Evolutionary conservation across 768 basidiomycete species (phyloP), one percentile per base, ranked within the genome.

Genomic region (Lentinula raphanica): DNA sequence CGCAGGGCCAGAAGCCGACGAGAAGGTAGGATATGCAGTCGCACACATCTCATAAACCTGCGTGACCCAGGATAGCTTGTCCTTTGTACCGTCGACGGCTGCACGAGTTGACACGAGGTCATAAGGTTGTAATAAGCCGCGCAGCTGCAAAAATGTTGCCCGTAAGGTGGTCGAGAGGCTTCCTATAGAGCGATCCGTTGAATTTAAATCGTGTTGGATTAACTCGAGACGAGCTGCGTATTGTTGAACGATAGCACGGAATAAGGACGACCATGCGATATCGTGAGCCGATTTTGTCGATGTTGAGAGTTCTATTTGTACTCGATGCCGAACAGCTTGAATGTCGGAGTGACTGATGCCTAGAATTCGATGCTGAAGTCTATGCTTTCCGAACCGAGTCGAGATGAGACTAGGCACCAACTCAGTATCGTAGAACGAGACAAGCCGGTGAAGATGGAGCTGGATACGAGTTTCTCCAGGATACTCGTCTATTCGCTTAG

Each of bases 341-440:
- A 65, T 44, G 46, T 76, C 74, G 0, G 49, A 54, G 0, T 46
- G 39, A 5, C 68, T 69, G 32, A 72, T 66, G 27, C 65, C 62
- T 35, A 49, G 40, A 2, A 65, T 50, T 2, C 74, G 72, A 55
- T 75, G 72, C n/a, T 68, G 65, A 62, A 64, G 65, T 15, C 72
- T 67, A 19, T 69, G 64, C 40, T 60, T 58, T 0, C 62, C 64
- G 1, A 59, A 61, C 31, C 74, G 67, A 23, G 59, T 35, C 3
- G 32, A 8, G 15, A 73, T 56, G 17, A 75, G 62, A 2, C 72
- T 74, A 7, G 71, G 71, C 0, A 31, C 65, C 2, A 72, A 67
- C 35, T 61, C 31, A 4, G 65, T 65, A 51, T 76, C 72, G 27
- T 76, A 76, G 62, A 76, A 71, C 3, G 75, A 74, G 9, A 74